These are phyloP conservation scores for Thelonectria blattea DNA, from an alignment of 2,329 filamentous ascomycete genomes.

Conservation along the genomic window DNA sequence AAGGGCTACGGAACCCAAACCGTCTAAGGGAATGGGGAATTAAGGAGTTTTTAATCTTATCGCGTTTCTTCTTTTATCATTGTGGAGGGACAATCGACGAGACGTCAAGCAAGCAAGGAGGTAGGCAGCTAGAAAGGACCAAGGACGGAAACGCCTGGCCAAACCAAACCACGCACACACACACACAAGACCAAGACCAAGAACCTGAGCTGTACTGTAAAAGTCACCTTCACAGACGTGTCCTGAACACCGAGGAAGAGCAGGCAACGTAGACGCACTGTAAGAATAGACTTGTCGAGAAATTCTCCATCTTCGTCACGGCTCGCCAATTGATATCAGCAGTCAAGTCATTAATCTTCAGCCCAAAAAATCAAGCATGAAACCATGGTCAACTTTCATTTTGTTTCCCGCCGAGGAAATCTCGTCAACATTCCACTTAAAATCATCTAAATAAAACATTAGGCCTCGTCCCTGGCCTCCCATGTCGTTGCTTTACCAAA, in stretches of 20 bases:
- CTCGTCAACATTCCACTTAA: constrained; percentile 21
- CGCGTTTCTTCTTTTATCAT: constrained; percentile 9
- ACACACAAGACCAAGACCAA: constrained; percentile 9
- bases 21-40: constrained; percentile 49
- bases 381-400: constrained; percentile 22
- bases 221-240: constrained; percentile 1
- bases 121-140: constrained; percentile 4
- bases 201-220: constrained; percentile 1
- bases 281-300: constrained; percentile 20
- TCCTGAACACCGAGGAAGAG: not conserved
- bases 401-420: constrained; percentile 20
- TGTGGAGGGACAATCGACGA: constrained; percentile 20
- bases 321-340: constrained; percentile 13
- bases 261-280: not conserved
- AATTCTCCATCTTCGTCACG: constrained; percentile 8
- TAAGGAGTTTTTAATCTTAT: not conserved
- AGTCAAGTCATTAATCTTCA: constrained; percentile 18
- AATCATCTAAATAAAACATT: constrained; percentile 35
- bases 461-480: constrained; percentile 32
- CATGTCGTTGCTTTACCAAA: constrained; percentile 32
- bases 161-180: not conserved
- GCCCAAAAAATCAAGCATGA: constrained; percentile 24
- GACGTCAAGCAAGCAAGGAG: constrained; percentile 8
- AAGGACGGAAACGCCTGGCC: constrained; percentile 6
- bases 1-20: constrained; percentile 92